Base-by-base conservation (phyloP, 2,329 filamentous ascomycete genomes). In the Cladophialophora immunda region DNA sequence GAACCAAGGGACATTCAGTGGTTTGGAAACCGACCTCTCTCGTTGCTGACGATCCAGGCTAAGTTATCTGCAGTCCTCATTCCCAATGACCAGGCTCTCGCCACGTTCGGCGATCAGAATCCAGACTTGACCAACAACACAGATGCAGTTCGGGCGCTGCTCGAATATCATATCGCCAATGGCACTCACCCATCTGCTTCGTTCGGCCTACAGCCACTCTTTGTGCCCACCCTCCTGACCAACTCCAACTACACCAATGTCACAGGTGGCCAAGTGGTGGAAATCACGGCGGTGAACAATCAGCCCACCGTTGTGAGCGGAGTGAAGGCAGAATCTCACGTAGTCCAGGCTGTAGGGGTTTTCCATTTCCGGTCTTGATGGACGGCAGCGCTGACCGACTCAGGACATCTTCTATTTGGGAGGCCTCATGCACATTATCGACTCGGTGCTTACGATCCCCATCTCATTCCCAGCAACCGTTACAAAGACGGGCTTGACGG, bases 141-240 rank as follows among this genome's bases (percentile, higher is more conserved):
- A n/a, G 62, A 66, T 25, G 68, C 78, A 15, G 71, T 83, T 19
- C 72, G 77, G 66, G 84, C 84, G 4, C 75, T 88, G 30, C 76
- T 90, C 25, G 78, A 76, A 63, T 90, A 90, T 75, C 87, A 90
- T 73, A 81, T 89, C 22, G 75, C 89, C 7, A 83, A 85, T 64
- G 87, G 86, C 41, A 82, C 80, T 0, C 81, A 83, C 69, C 71
- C 65, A 3, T 74, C 81, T 0, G 69, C 66, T 32, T 65, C 59
- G 2, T 70, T 73, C 36, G 64, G 62, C 34, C 57, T 66, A 17
- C 69, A 74, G 52, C 79, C 81, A 41, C 72, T 74, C 9, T 86
- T 87, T 71, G 72, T 82, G 1, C 81, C 81, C 15, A 84, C 83
- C 2, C 74, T 84, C 7, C 77, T 90, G 62, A 84, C 78, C 19